phyloP scores from a whole-genome alignment of 768 basidiomycete genomes.

The Omphalotus guepiniiformis region DNA sequence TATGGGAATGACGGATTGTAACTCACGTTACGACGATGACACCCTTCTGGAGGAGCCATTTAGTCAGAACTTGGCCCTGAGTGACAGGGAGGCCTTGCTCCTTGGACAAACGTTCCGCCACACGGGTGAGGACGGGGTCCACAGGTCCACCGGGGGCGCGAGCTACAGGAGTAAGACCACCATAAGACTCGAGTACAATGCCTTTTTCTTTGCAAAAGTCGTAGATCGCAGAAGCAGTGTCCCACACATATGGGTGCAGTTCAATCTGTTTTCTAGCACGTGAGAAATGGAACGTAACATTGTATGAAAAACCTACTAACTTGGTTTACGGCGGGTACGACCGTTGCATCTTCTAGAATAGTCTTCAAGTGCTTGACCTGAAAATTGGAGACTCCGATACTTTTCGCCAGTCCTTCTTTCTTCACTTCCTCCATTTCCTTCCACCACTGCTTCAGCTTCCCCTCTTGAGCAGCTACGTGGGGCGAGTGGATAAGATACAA shows the following conservation, averaged over 20 bases:
- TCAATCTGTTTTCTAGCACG: too few relatives aligned
- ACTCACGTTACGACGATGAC: conserved; percentile 63
- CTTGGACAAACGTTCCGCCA: conserved; percentile 47
- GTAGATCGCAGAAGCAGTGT: conserved; percentile 51
- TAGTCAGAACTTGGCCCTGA: conserved; percentile 59
- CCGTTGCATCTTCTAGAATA: conserved; percentile 18
- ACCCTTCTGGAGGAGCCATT: conserved; percentile 64
- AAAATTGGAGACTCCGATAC: conserved; percentile 41
- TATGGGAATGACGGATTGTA: neutral
- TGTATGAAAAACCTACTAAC: conserved; percentile 10
- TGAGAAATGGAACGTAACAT: conserved; percentile 14
- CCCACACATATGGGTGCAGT: conserved; percentile 70
- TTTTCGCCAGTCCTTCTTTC: conserved; percentile 31
- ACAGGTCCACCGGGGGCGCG: conserved; percentile 53
- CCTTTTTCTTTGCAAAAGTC: conserved; percentile 50
- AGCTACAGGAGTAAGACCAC: conserved; percentile 45
- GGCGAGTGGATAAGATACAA: conserved; percentile 39
- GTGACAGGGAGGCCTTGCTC: conserved; percentile 38
- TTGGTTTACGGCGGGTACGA: conserved; percentile 28
- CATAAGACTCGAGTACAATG: conserved; percentile 62
- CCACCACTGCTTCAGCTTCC: conserved; percentile 34
- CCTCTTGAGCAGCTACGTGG: conserved; percentile 7
- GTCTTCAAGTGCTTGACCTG: conserved; percentile 27
- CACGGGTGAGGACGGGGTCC: conserved; percentile 46
- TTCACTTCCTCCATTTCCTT: conserved; percentile 37